Evolutionary conservation across 2,329 filamentous ascomycete species (phyloP).

Genomic region (Dichotomopilus funicola): DNA sequence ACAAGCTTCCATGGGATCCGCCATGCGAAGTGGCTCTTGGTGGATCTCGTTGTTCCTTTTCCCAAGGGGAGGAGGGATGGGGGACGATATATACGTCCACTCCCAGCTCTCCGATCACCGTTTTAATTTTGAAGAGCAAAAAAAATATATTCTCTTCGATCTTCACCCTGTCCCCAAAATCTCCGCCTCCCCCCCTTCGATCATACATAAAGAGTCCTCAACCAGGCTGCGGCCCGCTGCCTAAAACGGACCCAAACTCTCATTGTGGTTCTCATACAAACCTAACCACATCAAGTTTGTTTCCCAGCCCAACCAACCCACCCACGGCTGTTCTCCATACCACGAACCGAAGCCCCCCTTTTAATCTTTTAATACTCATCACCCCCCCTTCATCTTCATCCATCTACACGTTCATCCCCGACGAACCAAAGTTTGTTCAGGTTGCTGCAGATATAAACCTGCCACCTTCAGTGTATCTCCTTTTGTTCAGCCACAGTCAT

Average conservation of each 20-base stretch:
- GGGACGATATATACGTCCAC: conserved; percentile 12
- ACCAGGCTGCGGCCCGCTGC: not conserved
- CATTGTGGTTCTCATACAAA: not conserved
- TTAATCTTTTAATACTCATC: not conserved
- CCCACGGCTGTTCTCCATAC: not conserved
- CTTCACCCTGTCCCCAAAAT: not conserved
- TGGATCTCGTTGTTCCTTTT: conserved; percentile 12
- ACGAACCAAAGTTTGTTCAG: not conserved
- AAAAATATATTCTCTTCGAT: conserved; percentile 10
- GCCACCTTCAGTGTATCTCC: not conserved
- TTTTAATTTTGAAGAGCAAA: not conserved
- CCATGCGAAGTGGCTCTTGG: conserved; percentile 8
- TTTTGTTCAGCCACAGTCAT: conserved; percentile 3
- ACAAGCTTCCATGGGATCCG: conserved; percentile 16
- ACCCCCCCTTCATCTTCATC: not conserved
- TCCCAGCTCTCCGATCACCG: conserved; percentile 3
- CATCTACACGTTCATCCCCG: not conserved
- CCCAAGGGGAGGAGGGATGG: not conserved
- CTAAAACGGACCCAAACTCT: not conserved
- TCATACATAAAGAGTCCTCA: not conserved
- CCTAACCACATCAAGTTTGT: not conserved
- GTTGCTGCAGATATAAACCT: not conserved
- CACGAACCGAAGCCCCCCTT: not conserved
- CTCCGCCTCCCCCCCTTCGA: not conserved
- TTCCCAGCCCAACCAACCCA: not conserved